Percentiles rank a stretch among this genome's conserved stretches.
These are phyloP conservation scores for Aphanocladium album DNA, from an alignment of 2,329 filamentous ascomycete species.

Conservation along the genomic window DNA sequence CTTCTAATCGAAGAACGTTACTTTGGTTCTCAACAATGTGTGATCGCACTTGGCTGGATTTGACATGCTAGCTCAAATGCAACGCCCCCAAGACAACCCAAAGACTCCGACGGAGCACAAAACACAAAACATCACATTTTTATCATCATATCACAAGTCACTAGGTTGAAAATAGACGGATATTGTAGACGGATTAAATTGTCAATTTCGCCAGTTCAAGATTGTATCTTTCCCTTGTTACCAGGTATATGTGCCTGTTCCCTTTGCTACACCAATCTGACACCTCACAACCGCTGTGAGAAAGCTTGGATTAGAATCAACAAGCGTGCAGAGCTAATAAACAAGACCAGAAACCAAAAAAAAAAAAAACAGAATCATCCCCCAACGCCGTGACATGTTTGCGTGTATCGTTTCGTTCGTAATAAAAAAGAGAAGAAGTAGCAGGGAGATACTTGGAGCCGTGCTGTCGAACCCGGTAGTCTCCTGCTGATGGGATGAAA, in stretches of 20 bases:
- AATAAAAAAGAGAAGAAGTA: not conserved
- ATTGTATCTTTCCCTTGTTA: not conserved
- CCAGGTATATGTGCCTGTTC: not conserved
- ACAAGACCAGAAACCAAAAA: not conserved
- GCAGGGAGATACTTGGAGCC: not conserved
- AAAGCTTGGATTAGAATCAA: not conserved
- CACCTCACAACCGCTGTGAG: not conserved
- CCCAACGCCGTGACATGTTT: constrained; percentile 8
- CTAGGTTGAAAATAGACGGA: too few relatives aligned
- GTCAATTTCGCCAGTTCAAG: not conserved
- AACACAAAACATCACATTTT: too few relatives aligned
- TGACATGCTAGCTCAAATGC: too few relatives aligned
- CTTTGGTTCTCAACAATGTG: too few relatives aligned
- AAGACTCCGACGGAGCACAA: too few relatives aligned
- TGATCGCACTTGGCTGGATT: too few relatives aligned
- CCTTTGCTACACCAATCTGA: not conserved
- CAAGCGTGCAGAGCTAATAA: not conserved
- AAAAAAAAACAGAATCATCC: not conserved
- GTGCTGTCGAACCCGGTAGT: constrained; percentile 5
- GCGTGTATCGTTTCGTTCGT: constrained; percentile 11
- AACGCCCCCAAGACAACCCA: too few relatives aligned
- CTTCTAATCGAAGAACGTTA: too few relatives aligned
- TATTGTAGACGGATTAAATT: not conserved
- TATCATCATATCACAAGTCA: too few relatives aligned
- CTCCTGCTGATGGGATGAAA: not conserved